Percentiles rank a stretch among this genome's conserved stretches.
Conservation (phyloP, 2,329 filamentous ascomycete genomes). For the Emydomyces testavorans region DNA sequence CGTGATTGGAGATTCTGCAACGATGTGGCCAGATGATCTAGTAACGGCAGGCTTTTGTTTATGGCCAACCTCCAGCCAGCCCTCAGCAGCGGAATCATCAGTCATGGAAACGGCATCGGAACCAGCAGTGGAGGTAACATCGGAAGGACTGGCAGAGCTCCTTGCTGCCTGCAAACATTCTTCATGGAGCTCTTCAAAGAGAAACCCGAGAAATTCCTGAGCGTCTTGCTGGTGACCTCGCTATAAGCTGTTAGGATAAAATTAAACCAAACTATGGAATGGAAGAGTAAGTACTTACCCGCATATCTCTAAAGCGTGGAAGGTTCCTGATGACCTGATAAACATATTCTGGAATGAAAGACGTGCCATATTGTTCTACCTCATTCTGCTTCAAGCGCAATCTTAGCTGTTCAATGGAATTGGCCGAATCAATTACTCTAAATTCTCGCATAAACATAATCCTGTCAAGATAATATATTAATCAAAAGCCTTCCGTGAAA, state of each 20-base stretch:
- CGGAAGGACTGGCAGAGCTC: conserved; percentile 35
- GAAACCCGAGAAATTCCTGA: conserved; percentile 88
- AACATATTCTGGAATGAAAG: conserved; percentile 87
- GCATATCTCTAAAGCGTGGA: conserved; percentile 83
- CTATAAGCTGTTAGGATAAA: conserved; percentile 35
- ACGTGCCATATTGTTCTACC: conserved; percentile 78
- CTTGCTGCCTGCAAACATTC: conserved; percentile 74
- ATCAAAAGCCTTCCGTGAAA: background rate
- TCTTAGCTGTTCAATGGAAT: conserved; percentile 60
- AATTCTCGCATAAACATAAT: conserved; percentile 96
- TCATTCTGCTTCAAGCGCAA: conserved; percentile 67
- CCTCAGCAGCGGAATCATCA: conserved; percentile 42
- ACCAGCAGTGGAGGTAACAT: conserved; percentile 35
- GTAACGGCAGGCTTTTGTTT: conserved; percentile 82
- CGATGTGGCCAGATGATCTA: conserved; percentile 65
- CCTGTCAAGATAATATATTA: conserved; percentile 38
- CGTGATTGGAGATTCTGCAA: conserved; percentile 68
- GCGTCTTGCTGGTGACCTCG: conserved; percentile 96
- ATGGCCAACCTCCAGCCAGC: conserved; percentile 90
- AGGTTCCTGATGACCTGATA: conserved; percentile 84
- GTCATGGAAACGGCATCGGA: conserved; percentile 30
- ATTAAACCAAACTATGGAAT: background rate
- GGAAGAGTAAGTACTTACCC: conserved; percentile 43
- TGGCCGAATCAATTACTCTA: conserved; percentile 68
- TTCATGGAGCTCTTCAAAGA: conserved; percentile 84